Evolutionary conservation across 495 filamentous ascomycete genomes (phyloP).

Genomic region (Penicillium paradoxum): DNA sequence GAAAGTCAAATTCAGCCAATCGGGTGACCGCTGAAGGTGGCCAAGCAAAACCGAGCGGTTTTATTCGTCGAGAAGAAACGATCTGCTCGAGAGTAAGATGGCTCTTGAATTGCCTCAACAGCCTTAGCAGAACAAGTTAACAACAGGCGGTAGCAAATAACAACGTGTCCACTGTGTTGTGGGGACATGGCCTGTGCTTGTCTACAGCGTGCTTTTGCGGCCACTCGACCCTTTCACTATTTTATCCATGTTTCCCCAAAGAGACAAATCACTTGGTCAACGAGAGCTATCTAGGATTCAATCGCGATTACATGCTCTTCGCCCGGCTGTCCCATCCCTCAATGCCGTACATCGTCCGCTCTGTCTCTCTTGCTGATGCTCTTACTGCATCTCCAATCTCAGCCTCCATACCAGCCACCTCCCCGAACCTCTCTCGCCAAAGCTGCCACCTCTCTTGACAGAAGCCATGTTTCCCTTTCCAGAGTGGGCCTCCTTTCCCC

Average conservation of each 20-base stretch:
- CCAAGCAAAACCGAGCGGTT: neutral
- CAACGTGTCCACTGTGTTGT: too few species aligned
- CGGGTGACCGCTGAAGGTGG: neutral
- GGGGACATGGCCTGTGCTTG: too few species aligned
- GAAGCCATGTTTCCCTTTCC: conserved; percentile 15
- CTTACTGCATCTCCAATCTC: neutral
- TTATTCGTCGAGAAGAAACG: too few species aligned
- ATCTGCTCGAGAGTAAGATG: neutral
- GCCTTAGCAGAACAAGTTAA: neutral
- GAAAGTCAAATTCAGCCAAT: neutral
- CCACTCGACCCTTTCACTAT: too few species aligned
- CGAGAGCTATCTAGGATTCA: too few species aligned
- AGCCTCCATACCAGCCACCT: neutral
- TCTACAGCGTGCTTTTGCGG: too few species aligned
- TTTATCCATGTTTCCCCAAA: too few species aligned
- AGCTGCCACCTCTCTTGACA: conserved; percentile 14
- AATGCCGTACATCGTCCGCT: neutral
- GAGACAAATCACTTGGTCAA: too few species aligned
- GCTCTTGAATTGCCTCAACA: neutral
- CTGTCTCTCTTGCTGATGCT: neutral
- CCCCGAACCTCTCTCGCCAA: conserved; percentile 15
- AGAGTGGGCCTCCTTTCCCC: conserved; percentile 9
- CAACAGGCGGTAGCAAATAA: neutral
- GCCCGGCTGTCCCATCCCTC: neutral
- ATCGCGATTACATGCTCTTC: too few species aligned